Base-by-base conservation (phyloP, 805 yeast species). In the Myxozyma melibiosi region DNA sequence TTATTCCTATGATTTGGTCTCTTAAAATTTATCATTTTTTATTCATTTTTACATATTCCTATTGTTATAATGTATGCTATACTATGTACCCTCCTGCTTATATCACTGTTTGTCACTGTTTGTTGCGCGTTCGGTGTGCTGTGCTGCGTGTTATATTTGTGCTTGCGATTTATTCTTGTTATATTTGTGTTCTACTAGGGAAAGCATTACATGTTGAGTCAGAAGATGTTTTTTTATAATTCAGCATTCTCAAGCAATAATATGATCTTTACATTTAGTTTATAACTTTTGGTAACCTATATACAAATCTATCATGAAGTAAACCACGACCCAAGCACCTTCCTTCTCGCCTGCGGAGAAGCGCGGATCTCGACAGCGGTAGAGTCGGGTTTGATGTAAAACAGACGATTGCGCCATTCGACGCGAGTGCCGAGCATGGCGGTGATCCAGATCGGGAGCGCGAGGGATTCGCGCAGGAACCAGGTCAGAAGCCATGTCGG, bases 381-480 rank as follows among this genome's bases (percentile, higher is more conserved):
- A 44, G 87, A 74, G 67, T 90, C 96, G 3, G 83, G 75, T 52
- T 83, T 81, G 62, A 90, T 89, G 59, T 74, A 75, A 69, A 89
- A 90, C 1, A 90, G 88, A 62, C 82, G 78, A 35, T 89, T 88
- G 58, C 97, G 76, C 70, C 89, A 88, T 38, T 84, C 84, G 45
- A 80, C 68, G 25, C 64, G 78, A 11, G 85, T 84, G 0, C 96
- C 96, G 30, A 76, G 62, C 85, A 90, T 84, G 0, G 96, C 96
- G 28, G 74, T 75, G 1, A 85, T 57, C 97, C 97, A 90, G 22
- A 90, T 81, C 0, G 96, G 96, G 20, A 90, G 73, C 1, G 96
- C 96, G 51, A 88, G 71, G 0, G 78, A 2, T 68, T 90, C 97
- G 51, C 97, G 76, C 34, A 82, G 68, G 0, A 79, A 34, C 97